Percentiles rank a stretch among this genome's conserved stretches.
phyloP scores from a whole-genome alignment of 2,329 filamentous ascomycete species.

The Penicillium sp. region DNA sequence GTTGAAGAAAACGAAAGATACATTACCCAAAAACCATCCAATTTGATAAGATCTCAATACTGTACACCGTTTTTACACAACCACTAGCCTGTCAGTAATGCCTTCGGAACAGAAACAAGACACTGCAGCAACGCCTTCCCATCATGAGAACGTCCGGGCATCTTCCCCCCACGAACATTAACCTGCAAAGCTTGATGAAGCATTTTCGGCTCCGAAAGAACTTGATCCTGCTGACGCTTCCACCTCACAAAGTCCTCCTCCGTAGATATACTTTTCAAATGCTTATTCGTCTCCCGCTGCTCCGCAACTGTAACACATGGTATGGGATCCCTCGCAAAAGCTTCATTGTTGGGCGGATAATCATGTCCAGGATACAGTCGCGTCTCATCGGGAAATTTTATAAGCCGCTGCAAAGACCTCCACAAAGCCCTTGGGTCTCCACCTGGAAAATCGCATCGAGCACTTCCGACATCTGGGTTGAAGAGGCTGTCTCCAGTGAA shows the following conservation, averaged over 20 bases:
- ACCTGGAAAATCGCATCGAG: conserved; percentile 55
- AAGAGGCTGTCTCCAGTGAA: conserved; percentile 57
- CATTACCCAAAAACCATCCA: no score
- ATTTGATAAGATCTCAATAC: no score
- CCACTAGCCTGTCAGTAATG: conserved; percentile 4
- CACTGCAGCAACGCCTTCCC: conserved; percentile 16
- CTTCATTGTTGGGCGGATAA: conserved; percentile 38
- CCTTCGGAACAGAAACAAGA: conserved; percentile 12
- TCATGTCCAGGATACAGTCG: conserved; percentile 57
- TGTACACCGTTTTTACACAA: neutral
- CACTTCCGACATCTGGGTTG: conserved; percentile 51
- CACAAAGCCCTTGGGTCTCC: conserved; percentile 48
- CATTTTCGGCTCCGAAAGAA: conserved; percentile 33
- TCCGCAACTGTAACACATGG: conserved; percentile 37
- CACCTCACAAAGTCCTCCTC: conserved; percentile 35
- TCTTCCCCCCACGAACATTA: conserved; percentile 39
- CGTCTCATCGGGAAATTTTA: conserved; percentile 43
- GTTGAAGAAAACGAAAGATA: no score
- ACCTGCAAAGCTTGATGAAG: conserved; percentile 41
- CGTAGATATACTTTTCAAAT: conserved; percentile 26
- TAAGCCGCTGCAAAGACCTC: conserved; percentile 44
- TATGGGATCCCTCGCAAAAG: conserved; percentile 2
- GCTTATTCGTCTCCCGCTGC: conserved; percentile 37
- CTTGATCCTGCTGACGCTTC: conserved; percentile 32
- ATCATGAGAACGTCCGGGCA: conserved; percentile 26